Percentiles rank a stretch among this genome's conserved stretches.
These are phyloP conservation scores for Cyathus striatus DNA, from an alignment of 768 basidiomycete genomes.

Conservation along the genomic window DNA sequence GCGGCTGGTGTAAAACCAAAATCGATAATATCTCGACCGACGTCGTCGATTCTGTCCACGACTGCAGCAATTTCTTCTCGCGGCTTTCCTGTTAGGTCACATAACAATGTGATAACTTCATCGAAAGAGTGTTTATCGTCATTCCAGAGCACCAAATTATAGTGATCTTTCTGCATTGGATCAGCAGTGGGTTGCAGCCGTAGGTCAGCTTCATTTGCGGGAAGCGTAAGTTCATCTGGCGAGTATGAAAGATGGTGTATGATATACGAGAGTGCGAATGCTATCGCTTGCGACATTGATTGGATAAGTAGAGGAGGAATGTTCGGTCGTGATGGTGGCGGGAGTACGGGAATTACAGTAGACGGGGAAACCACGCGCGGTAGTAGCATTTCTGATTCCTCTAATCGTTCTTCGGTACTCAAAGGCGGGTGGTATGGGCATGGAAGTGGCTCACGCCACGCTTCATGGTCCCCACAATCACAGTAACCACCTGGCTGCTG, in stretches of 20 bases:
- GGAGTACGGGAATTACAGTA: constrained; percentile 53
- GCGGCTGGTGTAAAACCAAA: no score
- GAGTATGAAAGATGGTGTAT: constrained; percentile 80
- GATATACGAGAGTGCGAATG: constrained; percentile 76
- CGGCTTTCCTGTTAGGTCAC: constrained; percentile 48
- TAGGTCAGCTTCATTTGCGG: constrained; percentile 61
- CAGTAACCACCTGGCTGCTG: constrained; percentile 92
- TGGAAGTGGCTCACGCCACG: constrained; percentile 65
- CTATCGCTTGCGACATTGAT: constrained; percentile 70
- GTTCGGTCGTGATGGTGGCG: constrained; percentile 51
- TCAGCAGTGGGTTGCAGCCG: constrained; percentile 72
- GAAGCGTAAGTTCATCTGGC: constrained; percentile 71
- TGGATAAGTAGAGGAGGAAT: constrained; percentile 66
- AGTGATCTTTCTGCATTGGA: constrained; percentile 75
- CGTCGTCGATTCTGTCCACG: constrained; percentile 63
- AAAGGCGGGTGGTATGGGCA: constrained; percentile 77
- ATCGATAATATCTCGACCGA: constrained; percentile 81
- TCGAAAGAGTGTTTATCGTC: constrained; percentile 95
- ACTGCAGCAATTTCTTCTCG: constrained; percentile 53
- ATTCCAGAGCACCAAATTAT: constrained; percentile 87
- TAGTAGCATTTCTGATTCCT: no score
- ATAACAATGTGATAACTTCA: constrained; percentile 74
- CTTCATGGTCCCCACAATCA: constrained; percentile 90
- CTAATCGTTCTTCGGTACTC: no score
- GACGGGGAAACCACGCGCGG: no score